phyloP scores from a whole-genome alignment of 331 rosid genomes.

The Saraca asoca region DNA sequence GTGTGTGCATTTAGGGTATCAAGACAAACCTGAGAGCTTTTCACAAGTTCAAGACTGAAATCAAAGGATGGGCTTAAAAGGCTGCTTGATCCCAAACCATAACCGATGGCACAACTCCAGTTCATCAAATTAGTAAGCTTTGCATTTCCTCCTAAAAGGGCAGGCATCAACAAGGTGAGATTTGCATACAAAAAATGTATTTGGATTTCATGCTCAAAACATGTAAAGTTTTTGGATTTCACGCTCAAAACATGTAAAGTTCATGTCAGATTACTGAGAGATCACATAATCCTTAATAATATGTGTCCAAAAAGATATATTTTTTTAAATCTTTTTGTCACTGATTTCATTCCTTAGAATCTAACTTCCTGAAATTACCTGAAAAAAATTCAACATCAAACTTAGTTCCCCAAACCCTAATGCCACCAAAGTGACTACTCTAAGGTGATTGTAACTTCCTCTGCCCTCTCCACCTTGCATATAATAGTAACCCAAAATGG shows the following conservation, averaged over 20 bases:
- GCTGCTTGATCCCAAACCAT: constrained; percentile 87
- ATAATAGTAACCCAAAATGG: constrained; percentile 4
- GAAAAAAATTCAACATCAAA: constrained; percentile 7
- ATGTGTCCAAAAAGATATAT: background rate
- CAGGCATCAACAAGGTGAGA: constrained; percentile 25
- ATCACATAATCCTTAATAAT: background rate
- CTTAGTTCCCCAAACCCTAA: constrained; percentile 8
- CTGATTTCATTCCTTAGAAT: constrained; percentile 25
- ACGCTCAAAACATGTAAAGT: background rate
- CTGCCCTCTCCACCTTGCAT: constrained; percentile 14
- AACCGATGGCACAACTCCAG: constrained; percentile 93
- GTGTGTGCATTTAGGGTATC: too few relatives aligned
- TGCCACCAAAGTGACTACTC: constrained; percentile 2
- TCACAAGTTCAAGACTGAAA: constrained; percentile 82
- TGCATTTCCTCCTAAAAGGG: constrained; percentile 55
- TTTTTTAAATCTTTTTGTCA: constrained; percentile 12
- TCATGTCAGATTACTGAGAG: background rate
- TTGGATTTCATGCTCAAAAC: constrained; percentile 8
- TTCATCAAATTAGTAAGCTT: constrained; percentile 64
- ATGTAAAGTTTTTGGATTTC: constrained; percentile 22
- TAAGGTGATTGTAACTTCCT: constrained; percentile 2
- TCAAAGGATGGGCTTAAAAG: constrained; percentile 94
- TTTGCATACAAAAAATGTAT: constrained; percentile 1
- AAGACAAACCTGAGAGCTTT: constrained; percentile 68
- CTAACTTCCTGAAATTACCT: constrained; percentile 18